These are phyloP conservation scores for Volvox carteri DNA, from an alignment of 163 green algal species.

Conservation along the genomic window DNA sequence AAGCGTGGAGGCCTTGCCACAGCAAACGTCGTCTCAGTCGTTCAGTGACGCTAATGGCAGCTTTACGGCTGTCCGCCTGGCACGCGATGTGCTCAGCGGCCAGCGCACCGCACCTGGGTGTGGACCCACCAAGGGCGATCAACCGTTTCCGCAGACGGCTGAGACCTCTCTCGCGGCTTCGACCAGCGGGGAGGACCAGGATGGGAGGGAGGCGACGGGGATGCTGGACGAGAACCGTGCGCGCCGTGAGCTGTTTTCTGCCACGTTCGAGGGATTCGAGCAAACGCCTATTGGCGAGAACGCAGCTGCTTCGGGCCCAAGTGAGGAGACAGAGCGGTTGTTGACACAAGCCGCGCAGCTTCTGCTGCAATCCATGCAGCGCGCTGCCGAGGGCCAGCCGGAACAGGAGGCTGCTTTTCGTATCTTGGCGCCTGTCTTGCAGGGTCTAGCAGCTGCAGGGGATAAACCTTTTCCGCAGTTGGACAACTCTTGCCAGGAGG, in stretches of 20 bases:
- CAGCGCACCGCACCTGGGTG: neutral
- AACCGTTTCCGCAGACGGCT: neutral
- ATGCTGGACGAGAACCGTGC: neutral
- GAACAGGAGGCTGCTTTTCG: conserved; percentile 45
- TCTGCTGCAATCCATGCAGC: conserved; percentile 47
- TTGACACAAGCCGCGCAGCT: conserved; percentile 32
- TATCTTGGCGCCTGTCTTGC: conserved; percentile 26
- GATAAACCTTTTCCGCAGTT: too few relatives aligned
- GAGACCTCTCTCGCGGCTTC: neutral
- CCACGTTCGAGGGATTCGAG: neutral
- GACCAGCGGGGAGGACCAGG: neutral
- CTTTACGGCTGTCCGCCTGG: neutral
- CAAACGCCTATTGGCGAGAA: neutral
- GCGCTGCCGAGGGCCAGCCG: conserved; percentile 22
- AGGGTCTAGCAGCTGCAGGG: neutral
- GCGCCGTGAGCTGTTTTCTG: conserved; percentile 8
- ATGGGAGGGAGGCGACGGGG: neutral
- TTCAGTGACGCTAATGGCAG: neutral
- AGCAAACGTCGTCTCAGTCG: neutral
- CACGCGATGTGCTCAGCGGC: conserved; percentile 7
- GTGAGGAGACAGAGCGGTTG: neutral
- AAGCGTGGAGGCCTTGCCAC: neutral
- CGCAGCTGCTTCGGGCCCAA: neutral
- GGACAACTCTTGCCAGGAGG: too few relatives aligned
- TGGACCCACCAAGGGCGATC: too few relatives aligned